Percentiles rank a stretch among this genome's conserved stretches.
phyloP scores from a whole-genome alignment of 208 protist genomes.

The Trypanosoma mega region DNA sequence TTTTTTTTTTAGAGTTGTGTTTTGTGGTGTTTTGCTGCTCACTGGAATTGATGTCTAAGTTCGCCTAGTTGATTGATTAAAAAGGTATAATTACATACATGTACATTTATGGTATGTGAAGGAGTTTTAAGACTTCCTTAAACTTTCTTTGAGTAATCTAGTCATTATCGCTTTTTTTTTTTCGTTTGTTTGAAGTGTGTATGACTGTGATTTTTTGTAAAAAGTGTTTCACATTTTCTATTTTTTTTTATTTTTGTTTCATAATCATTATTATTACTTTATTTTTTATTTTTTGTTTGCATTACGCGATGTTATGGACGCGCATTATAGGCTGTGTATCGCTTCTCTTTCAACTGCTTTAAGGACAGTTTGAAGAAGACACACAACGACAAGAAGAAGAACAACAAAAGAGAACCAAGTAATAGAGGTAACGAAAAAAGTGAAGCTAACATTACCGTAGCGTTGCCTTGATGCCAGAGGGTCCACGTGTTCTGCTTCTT shows the following conservation, averaged over 20 bases:
- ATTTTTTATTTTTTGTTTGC: not conserved
- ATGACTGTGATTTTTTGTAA: not conserved
- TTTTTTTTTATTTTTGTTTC: slow-evolving; percentile 9
- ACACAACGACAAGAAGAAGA: not conserved
- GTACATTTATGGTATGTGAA: too few relatives aligned
- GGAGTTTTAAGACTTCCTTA: not conserved
- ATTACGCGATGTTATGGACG: too few relatives aligned
- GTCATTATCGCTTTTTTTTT: slow-evolving; percentile 2
- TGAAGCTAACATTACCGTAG: too few relatives aligned
- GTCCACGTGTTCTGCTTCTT: slow-evolving; percentile 51
- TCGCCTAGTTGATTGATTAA: too few relatives aligned
- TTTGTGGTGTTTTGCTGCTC: too few relatives aligned
- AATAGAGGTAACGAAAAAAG: too few relatives aligned
- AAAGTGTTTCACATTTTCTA: not conserved
- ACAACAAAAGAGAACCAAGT: not conserved
- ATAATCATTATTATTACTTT: not conserved
- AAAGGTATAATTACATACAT: too few relatives aligned
- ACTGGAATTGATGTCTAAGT: too few relatives aligned
- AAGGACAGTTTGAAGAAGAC: not conserved
- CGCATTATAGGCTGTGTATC: too few relatives aligned
- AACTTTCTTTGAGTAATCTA: not conserved
- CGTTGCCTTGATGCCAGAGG: slow-evolving; percentile 5
- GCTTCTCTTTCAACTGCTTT: too few relatives aligned
- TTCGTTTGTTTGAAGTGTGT: not conserved
- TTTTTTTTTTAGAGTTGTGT: too few relatives aligned